Conservation (phyloP, 1,284 basidiomycete genomes). For the Moesziomyces aphidis region DNA sequence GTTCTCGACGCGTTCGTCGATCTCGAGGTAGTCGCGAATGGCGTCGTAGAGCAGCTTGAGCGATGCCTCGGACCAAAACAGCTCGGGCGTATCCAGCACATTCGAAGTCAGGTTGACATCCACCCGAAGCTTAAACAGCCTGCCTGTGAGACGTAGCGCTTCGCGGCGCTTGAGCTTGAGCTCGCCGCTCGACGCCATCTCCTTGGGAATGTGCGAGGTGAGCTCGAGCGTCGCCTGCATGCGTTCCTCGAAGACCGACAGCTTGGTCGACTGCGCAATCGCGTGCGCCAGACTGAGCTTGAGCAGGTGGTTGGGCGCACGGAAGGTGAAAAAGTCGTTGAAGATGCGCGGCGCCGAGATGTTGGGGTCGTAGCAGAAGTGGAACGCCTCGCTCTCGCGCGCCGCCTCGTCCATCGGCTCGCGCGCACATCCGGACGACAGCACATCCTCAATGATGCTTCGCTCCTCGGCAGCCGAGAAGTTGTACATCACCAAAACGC, state of each 20-base stretch:
- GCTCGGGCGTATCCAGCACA: constrained; percentile 89
- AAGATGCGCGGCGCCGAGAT: constrained; percentile 79
- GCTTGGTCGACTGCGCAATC: constrained; percentile 90
- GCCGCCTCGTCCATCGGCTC: constrained; percentile 54
- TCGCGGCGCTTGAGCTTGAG: constrained; percentile 82
- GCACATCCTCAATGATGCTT: constrained; percentile 62
- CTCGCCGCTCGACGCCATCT: constrained; percentile 82
- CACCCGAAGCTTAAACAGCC: constrained; percentile 86
- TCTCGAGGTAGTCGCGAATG: constrained; percentile 94
- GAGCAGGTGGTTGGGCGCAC: constrained; percentile 76
- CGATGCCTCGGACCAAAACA: constrained; percentile 95
- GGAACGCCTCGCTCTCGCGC: constrained; percentile 63
- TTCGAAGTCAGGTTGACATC: constrained; percentile 93
- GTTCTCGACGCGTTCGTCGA: constrained; percentile 83
- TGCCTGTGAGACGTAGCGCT: constrained; percentile 86
- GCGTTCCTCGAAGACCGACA: constrained; percentile 86
- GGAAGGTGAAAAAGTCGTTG: constrained; percentile 83
- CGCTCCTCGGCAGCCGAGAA: constrained; percentile 63
- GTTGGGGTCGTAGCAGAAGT: constrained; percentile 77
- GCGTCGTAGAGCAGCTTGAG: constrained; percentile 90
- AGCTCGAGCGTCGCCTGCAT: constrained; percentile 83
- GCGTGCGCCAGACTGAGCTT: constrained; percentile 91
- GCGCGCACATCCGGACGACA: constrained; percentile 60
- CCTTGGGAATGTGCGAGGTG: constrained; percentile 84
- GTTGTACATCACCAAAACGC: constrained; percentile 67